A percentile compares a stretch with the other conserved stretches of the same genome.
Evolutionary conservation across 441 rosid species (phyloP).

Genomic region (Populus hybrid): DNA sequence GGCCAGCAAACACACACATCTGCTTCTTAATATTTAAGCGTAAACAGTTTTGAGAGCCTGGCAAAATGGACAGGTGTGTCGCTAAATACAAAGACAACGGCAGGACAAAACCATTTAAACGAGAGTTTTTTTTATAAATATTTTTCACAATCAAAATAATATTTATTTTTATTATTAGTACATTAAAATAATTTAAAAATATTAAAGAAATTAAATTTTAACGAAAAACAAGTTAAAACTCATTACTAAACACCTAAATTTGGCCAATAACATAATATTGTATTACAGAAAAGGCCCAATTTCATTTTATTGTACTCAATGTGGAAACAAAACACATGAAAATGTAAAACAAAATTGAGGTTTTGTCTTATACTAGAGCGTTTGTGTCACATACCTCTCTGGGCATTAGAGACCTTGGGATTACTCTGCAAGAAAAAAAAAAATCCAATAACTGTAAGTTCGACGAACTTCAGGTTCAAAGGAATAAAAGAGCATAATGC

Average conservation of each 20-base stretch:
- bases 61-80: background rate
- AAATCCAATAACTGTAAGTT: conserved; percentile 10
- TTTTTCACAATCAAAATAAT: too few relatives aligned
- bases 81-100: too few relatives aligned
- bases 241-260: too few relatives aligned
- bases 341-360: background rate
- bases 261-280: background rate
- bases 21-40: background rate
- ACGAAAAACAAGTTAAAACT: too few relatives aligned
- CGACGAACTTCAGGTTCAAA: background rate
- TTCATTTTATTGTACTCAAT: background rate
- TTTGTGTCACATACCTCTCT: conserved; percentile 59
- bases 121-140: too few relatives aligned
- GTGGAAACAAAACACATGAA: conserved; percentile 3
- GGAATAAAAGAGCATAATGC: background rate
- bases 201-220: too few relatives aligned
- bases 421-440: conserved; percentile 54
- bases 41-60: background rate
- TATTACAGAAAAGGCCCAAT: too few relatives aligned
- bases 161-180: too few relatives aligned
- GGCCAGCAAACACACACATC: background rate
- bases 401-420: conserved; percentile 93
- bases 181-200: too few relatives aligned
- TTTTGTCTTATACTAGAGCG: background rate
- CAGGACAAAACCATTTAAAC: too few relatives aligned